Percentiles rank a stretch among this genome's conserved stretches.
Conservation (phyloP, 805 yeast species). For the Barnettozyma populi region DNA sequence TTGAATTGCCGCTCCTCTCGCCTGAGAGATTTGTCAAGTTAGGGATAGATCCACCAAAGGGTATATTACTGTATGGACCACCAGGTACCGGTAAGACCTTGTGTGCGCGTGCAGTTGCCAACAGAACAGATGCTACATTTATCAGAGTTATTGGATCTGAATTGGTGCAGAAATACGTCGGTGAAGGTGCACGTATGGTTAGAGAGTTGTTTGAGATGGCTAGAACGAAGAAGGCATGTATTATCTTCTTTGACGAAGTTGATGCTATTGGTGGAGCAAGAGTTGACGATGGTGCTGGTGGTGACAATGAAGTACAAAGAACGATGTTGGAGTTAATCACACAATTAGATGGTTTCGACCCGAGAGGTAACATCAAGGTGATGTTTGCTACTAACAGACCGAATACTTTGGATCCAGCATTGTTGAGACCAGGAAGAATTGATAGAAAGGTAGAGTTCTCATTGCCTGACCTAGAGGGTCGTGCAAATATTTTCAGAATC, state of each 20-base stretch:
- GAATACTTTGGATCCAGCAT: slow-evolving; percentile 95
- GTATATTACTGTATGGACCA: slow-evolving; percentile 92
- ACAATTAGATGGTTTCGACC: slow-evolving; percentile 97
- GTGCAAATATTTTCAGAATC: slow-evolving; percentile 95
- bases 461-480: slow-evolving; percentile 93
- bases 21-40: slow-evolving; percentile 96
- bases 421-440: slow-evolving; percentile 96
- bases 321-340: slow-evolving; percentile 98
- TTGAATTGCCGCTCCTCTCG: slow-evolving; percentile 84
- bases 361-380: slow-evolving; percentile 97
- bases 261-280: slow-evolving; percentile 99
- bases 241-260: slow-evolving; percentile 95
- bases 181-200: slow-evolving; percentile 99
- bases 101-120: slow-evolving; percentile 98
- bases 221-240: slow-evolving; percentile 95
- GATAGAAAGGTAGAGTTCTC: slow-evolving; percentile 98
- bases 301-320: slow-evolving; percentile 98
- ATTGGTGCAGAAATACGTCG: slow-evolving; percentile 96
- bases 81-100: slow-evolving; percentile 99
- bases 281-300: slow-evolving; percentile 99
- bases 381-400: slow-evolving; percentile 99
- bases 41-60: slow-evolving; percentile 99
- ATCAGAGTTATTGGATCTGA: slow-evolving; percentile 98
- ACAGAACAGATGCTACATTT: slow-evolving; percentile 97
- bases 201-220: slow-evolving; percentile 99